Conservation (phyloP, 352 stramenopile species). For the Phytopythium litorale region DNA sequence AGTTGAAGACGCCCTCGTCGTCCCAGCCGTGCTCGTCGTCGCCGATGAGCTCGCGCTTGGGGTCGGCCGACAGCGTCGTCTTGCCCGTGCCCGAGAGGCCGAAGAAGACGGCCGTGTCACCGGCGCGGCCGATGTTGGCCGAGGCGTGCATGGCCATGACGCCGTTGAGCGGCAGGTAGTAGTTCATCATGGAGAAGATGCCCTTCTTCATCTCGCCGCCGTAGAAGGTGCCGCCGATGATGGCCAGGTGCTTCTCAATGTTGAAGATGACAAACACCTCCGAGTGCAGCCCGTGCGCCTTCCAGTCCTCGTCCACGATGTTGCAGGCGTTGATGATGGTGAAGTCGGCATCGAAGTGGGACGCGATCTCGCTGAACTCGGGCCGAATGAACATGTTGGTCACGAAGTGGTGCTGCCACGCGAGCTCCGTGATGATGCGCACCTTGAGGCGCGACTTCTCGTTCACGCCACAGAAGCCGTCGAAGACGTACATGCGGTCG, state of each 20-base stretch:
- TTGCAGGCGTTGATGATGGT: slow-evolving; percentile 72
- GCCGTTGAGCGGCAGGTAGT: slow-evolving; percentile 51
- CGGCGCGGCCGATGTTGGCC: slow-evolving; percentile 59
- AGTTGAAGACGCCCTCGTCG: slow-evolving; percentile 98
- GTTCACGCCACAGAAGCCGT: slow-evolving; percentile 94
- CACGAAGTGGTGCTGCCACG: slow-evolving; percentile 97
- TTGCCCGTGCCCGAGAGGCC: slow-evolving; percentile 91
- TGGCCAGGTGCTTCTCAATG: slow-evolving; percentile 57
- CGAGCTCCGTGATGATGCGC: slow-evolving; percentile 96
- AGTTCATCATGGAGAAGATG: slow-evolving; percentile 75
- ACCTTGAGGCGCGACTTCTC: slow-evolving; percentile 92
- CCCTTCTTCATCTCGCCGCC: slow-evolving; percentile 72
- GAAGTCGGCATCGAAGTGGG: slow-evolving; percentile 46
- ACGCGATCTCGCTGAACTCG: slow-evolving; percentile 45
- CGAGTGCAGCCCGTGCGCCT: slow-evolving; percentile 47
- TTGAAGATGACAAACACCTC: slow-evolving; percentile 68
- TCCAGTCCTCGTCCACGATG: slow-evolving; percentile 52
- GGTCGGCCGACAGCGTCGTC: slow-evolving; percentile 91
- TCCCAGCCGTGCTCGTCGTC: slow-evolving; percentile 97
- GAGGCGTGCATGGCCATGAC: slow-evolving; percentile 65
- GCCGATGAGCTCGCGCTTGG: slow-evolving; percentile 75
- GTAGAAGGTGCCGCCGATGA: slow-evolving; percentile 67
- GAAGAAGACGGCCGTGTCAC: slow-evolving; percentile 98
- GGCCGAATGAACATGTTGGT: slow-evolving; percentile 74
- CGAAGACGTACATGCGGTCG: slow-evolving; percentile 96